Evolutionary conservation across 257 asterid species (phyloP).

Genomic region (Cruciata laevipes): DNA sequence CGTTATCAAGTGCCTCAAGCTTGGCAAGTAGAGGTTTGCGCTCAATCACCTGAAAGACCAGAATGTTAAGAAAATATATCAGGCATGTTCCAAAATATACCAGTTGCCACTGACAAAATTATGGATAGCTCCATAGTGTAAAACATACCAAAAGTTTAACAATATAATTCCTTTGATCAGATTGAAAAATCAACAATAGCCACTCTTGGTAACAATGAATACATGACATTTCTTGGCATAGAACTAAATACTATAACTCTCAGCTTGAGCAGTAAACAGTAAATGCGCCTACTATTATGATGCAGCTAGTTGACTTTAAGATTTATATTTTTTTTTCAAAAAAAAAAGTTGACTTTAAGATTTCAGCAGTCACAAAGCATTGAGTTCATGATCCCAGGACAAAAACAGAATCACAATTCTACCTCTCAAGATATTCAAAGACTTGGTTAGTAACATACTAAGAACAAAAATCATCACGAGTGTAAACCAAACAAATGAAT

Average conservation of each 20-base stretch:
- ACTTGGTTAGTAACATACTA: neutral
- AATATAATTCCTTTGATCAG: neutral
- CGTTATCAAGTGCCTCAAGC: constrained; percentile 78
- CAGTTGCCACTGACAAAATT: neutral
- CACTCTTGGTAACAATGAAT: neutral
- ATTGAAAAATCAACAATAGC: neutral
- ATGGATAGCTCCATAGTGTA: neutral
- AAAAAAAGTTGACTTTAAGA: too few relatives aligned
- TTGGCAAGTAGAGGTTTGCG: constrained; percentile 66
- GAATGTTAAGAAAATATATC: constrained; percentile 12
- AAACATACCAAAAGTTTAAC: neutral
- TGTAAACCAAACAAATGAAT: neutral
- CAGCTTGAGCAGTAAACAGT: neutral
- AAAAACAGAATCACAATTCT: neutral
- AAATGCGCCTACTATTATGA: neutral
- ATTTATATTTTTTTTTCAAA: too few relatives aligned
- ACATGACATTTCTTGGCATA: neutral
- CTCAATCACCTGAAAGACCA: constrained; percentile 50
- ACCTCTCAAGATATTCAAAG: neutral
- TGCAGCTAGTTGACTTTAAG: too few relatives aligned
- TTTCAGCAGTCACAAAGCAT: too few relatives aligned
- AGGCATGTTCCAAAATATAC: constrained; percentile 12
- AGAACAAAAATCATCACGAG: neutral
- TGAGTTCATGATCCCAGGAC: neutral
- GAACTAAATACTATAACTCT: neutral